phyloP scores from a whole-genome alignment of 23 red algal species.

The Agarophyton chilense region DNA sequence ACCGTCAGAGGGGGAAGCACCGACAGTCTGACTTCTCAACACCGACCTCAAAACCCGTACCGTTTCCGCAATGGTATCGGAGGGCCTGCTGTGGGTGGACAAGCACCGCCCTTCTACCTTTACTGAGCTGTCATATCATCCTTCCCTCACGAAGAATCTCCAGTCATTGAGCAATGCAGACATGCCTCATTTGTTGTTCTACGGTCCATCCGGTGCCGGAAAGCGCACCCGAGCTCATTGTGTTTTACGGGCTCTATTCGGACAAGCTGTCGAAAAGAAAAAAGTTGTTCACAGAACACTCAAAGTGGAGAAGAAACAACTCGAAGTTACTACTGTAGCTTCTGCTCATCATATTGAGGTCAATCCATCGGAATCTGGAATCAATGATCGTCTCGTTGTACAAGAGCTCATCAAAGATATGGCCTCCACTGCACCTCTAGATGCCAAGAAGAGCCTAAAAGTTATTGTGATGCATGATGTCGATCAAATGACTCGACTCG shows the following conservation, averaged over 20 bases:
- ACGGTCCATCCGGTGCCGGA: slow-evolving; percentile 94
- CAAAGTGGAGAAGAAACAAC: slow-evolving; percentile 79
- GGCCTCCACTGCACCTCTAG: slow-evolving; percentile 81
- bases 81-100: slow-evolving; percentile 93
- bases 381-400: slow-evolving; percentile 85
- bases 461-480: slow-evolving; percentile 95
- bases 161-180: slow-evolving; percentile 49
- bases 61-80: slow-evolving; percentile 45
- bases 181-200: slow-evolving; percentile 96
- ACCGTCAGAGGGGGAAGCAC: too few relatives aligned
- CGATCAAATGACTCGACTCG: slow-evolving; percentile 84
- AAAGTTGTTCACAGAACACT: slow-evolving; percentile 86
- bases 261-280: slow-evolving; percentile 73
- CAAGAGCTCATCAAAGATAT: slow-evolving; percentile 99
- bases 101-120: slow-evolving; percentile 83
- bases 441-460: slow-evolving; percentile 74
- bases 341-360: slow-evolving; percentile 95
- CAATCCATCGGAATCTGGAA: slow-evolving; percentile 93
- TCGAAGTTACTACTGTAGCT: slow-evolving; percentile 89
- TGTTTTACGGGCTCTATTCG: slow-evolving; percentile 81
- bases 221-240: slow-evolving; percentile 86
- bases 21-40: too few relatives aligned
- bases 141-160: slow-evolving; percentile 72
- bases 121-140: slow-evolving; percentile 61
- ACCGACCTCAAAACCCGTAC: too few relatives aligned